Base-by-base conservation (phyloP, 176 grass and related monocot genomes). In the Oropetium thomaeum region DNA sequence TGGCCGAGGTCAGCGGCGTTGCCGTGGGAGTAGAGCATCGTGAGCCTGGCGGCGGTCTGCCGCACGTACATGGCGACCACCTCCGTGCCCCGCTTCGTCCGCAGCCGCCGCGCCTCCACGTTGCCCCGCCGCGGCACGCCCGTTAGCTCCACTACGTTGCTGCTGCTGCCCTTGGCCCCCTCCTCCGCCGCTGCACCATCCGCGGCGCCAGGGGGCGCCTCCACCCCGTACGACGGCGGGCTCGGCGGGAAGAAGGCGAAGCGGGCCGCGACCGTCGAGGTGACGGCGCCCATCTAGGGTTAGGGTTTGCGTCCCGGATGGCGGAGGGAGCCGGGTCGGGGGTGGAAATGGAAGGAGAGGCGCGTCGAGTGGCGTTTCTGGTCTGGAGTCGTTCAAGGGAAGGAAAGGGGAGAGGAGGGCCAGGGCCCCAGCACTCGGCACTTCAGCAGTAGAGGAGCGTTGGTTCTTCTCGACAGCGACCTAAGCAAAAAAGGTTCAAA, bases 1-100 rank as follows among this genome's bases (percentile, higher is more conserved):
- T 93, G 94, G 51, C 94, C 94, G 23, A 97, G 88, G 85, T 97
- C 94, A 8, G 94, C 94, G 4, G 94, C 94, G 84, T 97, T 97
- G 55, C 94, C 94, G 80, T 97, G 94, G 28, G 94, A 97, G 87
- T 97, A 97, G 66, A 97, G 94, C 74, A 97, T 77, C 47, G 94
- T 91, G 66, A 97, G 89, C 43, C 64, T 86, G 31, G 94, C 94
- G 22, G 79, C 81, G 7, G 82, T 32, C 76, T 91, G 87, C 60
- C 81, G 89, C 74, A 93, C 94, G 84, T 97, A 82, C 86, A 97
- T 87, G 27, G 81, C 88, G 19, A 97, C 80, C 85, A 97, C 87
- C 54, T 88, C 70, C 35, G 88, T 87, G 61, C 88, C 86, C 60
- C 84, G 84, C 88, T 89, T 91, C 41, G 94, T 93, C 78, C 78